These are phyloP conservation scores for Salix koriyanagi DNA, from an alignment of 345 rosid species.

Conservation along the genomic window DNA sequence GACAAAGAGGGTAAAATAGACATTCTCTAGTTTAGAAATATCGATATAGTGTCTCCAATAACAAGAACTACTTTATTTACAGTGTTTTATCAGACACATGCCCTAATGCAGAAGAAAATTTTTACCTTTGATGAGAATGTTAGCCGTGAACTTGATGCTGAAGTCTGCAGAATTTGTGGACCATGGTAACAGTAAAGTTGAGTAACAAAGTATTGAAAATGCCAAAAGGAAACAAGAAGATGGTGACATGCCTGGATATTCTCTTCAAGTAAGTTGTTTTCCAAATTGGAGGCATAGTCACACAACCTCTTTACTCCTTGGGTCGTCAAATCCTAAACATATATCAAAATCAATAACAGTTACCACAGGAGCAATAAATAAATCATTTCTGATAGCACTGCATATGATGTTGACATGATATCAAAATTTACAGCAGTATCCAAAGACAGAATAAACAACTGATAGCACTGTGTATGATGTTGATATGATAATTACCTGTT, in stretches of 20 bases:
- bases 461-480: background rate
- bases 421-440: slow-evolving; percentile 4
- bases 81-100: background rate
- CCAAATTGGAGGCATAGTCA: slow-evolving; percentile 33
- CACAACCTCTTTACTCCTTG: slow-evolving; percentile 46
- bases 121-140: slow-evolving; percentile 23
- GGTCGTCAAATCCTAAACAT: slow-evolving; percentile 29
- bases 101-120: background rate
- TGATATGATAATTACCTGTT: slow-evolving; percentile 46
- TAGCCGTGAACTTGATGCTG: slow-evolving; percentile 17
- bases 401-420: background rate
- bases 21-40: background rate
- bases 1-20: background rate
- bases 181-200: background rate
- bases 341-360: slow-evolving; percentile 2
- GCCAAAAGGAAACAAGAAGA: background rate
- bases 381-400: background rate
- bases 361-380: slow-evolving; percentile 10
- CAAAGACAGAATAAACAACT: slow-evolving; percentile 4
- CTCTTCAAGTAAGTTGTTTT: slow-evolving; percentile 32
- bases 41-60: background rate
- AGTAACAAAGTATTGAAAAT: background rate
- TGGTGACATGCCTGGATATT: slow-evolving; percentile 38
- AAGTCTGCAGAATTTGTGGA: slow-evolving; percentile 15
- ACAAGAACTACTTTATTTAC: background rate